A percentile compares a stretch with the other conserved stretches of the same genome.
Conservation (phyloP, 2,329 filamentous ascomycete species). For the Diatrype stigma region DNA sequence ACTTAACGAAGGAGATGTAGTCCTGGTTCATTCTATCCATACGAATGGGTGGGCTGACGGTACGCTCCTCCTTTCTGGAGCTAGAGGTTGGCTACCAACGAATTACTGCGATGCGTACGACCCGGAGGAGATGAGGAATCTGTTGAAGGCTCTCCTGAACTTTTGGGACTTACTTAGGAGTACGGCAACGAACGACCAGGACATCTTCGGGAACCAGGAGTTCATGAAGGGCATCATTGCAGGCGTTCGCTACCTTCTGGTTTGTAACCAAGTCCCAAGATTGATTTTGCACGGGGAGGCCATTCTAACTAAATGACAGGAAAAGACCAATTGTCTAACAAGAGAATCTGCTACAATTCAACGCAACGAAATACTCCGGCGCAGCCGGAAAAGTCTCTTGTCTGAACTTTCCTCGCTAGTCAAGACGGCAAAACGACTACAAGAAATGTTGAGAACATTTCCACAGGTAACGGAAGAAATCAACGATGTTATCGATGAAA, state of each 20-base stretch:
- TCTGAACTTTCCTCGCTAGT: slow-evolving; percentile 87
- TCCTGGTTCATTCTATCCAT: slow-evolving; percentile 93
- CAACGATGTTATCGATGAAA: slow-evolving; percentile 81
- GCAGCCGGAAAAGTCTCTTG: slow-evolving; percentile 79
- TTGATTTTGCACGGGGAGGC: slow-evolving; percentile 3
- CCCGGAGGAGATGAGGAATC: slow-evolving; percentile 76
- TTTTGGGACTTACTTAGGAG: slow-evolving; percentile 89
- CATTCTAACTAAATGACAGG: slow-evolving; percentile 46
- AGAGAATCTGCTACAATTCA: slow-evolving; percentile 74
- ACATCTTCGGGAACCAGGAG: slow-evolving; percentile 84
- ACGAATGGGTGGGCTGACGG: slow-evolving; percentile 99
- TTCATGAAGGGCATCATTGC: slow-evolving; percentile 93
- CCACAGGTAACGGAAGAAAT: slow-evolving; percentile 50
- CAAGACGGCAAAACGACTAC: slow-evolving; percentile 80
- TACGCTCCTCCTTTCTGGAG: slow-evolving; percentile 79
- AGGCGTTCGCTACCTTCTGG: slow-evolving; percentile 83
- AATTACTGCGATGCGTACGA: slow-evolving; percentile 98
- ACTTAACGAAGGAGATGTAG: slow-evolving; percentile 84
- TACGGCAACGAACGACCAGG: slow-evolving; percentile 68
- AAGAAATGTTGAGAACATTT: slow-evolving; percentile 61
- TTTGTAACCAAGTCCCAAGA: slow-evolving; percentile 35
- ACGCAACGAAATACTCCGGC: slow-evolving; percentile 69
- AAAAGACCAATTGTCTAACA: slow-evolving; percentile 82
- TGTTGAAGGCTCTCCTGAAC: slow-evolving; percentile 81
- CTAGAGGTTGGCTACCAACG: slow-evolving; percentile 91